These are phyloP conservation scores for Pseudopithomyces chartarum DNA, from an alignment of 2,329 filamentous ascomycete species.

Conservation along the genomic window DNA sequence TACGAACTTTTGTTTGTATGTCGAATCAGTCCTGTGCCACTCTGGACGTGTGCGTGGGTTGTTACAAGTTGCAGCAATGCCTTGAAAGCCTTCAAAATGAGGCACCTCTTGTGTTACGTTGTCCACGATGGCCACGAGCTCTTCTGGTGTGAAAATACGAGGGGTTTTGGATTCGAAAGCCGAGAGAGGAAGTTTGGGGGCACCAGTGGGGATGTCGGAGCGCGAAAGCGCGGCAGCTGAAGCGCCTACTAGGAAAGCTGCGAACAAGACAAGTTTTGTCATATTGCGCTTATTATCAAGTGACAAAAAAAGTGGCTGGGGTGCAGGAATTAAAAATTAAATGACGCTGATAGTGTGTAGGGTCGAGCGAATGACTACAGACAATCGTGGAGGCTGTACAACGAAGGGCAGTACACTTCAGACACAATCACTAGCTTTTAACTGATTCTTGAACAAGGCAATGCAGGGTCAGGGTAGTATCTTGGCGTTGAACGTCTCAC, in stretches of 20 bases:
- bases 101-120: background rate
- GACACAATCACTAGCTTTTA: too few relatives aligned
- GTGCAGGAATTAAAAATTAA: background rate
- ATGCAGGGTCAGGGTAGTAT: background rate
- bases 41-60: slow-evolving; percentile 36
- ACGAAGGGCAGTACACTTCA: too few relatives aligned
- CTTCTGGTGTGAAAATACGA: background rate
- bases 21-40: slow-evolving; percentile 34
- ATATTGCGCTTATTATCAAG: background rate
- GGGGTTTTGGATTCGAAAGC: background rate
- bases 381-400: too few relatives aligned
- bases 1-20: slow-evolving; percentile 29
- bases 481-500: background rate
- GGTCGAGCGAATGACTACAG: too few relatives aligned
- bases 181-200: background rate
- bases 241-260: background rate
- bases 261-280: background rate
- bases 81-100: background rate
- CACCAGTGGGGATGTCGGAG: background rate
- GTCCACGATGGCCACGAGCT: background rate
- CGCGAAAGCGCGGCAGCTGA: background rate
- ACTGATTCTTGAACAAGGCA: background rate
- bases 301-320: too few relatives aligned
- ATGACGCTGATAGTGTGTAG: background rate
- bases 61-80: slow-evolving; percentile 23